Base-by-base conservation (phyloP, 805 yeast genomes). In the Suhomyces vadensis region DNA sequence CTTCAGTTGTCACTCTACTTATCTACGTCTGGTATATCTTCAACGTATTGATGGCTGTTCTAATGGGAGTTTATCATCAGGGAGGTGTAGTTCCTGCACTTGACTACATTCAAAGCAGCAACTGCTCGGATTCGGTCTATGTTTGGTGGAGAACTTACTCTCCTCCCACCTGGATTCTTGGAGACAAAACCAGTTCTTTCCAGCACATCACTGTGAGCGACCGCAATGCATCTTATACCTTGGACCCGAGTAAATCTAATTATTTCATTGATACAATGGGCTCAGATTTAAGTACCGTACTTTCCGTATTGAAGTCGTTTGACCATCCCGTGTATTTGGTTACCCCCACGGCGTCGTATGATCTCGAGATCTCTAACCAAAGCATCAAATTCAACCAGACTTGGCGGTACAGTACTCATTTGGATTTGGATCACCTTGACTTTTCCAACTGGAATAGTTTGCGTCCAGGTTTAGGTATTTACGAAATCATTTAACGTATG, bases 61-160 rank as follows among this genome's bases (percentile, higher is more conserved):
- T 91, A 1, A 83, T 87, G 85, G 98, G 98, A 0, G 60, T 81
- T 0, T 71, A 81, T 21, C 99, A 94, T 56, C 99, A 94, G 68
- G 90, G 92, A 31, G 99, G 99, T 1, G 79, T 94, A 0, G 67
- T 92, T 1, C 84, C 87, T 0, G 84, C 86, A 0, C 66, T 87
- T 29, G 69, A 68, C 17, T 58, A 71, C 42, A 40, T 80, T 2
- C 61, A 64, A 14, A 13, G 31, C 14, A 27, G 33, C 2, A 24
- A 7, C 7, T 6, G 31, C 0, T 10, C 35, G 7, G 25, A 19
- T n/a, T 64, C 74, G 0, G 67, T 79, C 0, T 75, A 79, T 26
- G 57, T 92, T 4, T 92, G 95, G 89, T 92, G 98, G 98, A 82
- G 89, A 61, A 89, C 97, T 0, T 94, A 92, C 55, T 78, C 88